phyloP scores from a whole-genome alignment of 192 early-diverging fungal species.

The Umbelopsis isabellina region DNA sequence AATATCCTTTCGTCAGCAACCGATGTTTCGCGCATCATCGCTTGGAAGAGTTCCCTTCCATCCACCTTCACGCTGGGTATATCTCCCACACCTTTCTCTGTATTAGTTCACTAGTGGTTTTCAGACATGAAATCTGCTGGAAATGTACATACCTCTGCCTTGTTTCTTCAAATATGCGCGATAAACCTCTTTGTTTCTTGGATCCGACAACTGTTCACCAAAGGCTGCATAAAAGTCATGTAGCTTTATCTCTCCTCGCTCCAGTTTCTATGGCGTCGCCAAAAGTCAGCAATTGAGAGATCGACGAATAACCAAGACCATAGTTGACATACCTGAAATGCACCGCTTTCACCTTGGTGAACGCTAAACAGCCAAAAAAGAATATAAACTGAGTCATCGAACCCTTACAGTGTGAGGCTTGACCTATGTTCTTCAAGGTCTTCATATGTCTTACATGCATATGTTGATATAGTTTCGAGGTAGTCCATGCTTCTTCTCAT shows the following conservation, averaged over 20 bases:
- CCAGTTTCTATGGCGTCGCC: conserved; percentile 41
- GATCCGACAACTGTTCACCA: conserved; percentile 60
- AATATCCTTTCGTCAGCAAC: conserved; percentile 50
- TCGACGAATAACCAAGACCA: not conserved
- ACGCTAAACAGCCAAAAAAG: conserved; percentile 20
- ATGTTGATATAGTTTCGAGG: conserved; percentile 86
- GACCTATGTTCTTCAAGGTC: not conserved
- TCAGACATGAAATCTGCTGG: not conserved
- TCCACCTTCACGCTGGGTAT: conserved; percentile 47
- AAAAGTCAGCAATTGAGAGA: not conserved
- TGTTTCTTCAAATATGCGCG: conserved; percentile 40
- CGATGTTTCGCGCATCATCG: conserved; percentile 65
- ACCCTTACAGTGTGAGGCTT: not conserved
- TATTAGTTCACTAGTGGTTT: not conserved
- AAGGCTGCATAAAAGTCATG: conserved; percentile 61
- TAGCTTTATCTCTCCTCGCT: conserved; percentile 65
- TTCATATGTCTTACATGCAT: conserved; percentile 55
- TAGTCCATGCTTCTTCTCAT: conserved; percentile 64
- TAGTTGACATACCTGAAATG: conserved; percentile 42
- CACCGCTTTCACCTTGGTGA: conserved; percentile 43
- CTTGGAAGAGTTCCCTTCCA: conserved; percentile 61
- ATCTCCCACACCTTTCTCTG: not conserved
- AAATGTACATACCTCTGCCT: conserved; percentile 23
- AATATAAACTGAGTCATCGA: not conserved
- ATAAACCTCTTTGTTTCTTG: conserved; percentile 52